Base-by-base conservation (phyloP, 2,329 filamentous ascomycete species). In the Fusarium stilboides region DNA sequence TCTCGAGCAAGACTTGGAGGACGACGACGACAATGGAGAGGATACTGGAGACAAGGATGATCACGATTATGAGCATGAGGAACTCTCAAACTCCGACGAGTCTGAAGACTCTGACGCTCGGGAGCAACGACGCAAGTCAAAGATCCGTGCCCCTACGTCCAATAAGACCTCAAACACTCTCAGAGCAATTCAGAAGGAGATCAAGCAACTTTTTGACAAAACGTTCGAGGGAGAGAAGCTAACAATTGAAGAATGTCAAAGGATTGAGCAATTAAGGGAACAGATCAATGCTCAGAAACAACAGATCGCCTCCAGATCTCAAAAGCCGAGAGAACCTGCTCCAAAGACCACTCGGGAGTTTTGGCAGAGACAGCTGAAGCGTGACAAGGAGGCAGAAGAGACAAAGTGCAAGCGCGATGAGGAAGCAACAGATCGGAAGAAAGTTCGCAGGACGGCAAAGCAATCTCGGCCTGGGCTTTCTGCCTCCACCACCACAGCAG, bases 131-230 rank as follows among this genome's bases (percentile, higher is more conserved):
- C 6, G 0, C 9, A 47, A 24, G 13, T 1, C 20, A 0, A 43
- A 46, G 2, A 2, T 28, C 8, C 4, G 2, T 8, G 17, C 8
- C 13, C 2, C 3, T 1, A 1, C 24, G 17, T 2, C 14, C 7
- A 3, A 20, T 6, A 12, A 14, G 2, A 1, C 28, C 12, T 10
- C 10, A 1, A 5, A 17, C 3, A 5, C 3, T 1, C 9, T 42
- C 14, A 20, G 22, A 1, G 4, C 15, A 19, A 12, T 45, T 4
- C 22, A 44, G 14, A 33, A 2, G 5, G 3, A 4, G 15, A 28
- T 6, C 8, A 22, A 37, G 2, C 6, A 7, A 4, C 2, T 60
- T 3, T 0, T 54, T 6, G 0, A 6, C 3, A 61, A 9, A 19
- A 0, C 28, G 14, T 3, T n/a, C 1, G 5, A 6, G 10, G 47